These are phyloP conservation scores for Taxillus chinensis DNA, from an alignment of 164 flowering plant genomes.

Conservation along the genomic window DNA sequence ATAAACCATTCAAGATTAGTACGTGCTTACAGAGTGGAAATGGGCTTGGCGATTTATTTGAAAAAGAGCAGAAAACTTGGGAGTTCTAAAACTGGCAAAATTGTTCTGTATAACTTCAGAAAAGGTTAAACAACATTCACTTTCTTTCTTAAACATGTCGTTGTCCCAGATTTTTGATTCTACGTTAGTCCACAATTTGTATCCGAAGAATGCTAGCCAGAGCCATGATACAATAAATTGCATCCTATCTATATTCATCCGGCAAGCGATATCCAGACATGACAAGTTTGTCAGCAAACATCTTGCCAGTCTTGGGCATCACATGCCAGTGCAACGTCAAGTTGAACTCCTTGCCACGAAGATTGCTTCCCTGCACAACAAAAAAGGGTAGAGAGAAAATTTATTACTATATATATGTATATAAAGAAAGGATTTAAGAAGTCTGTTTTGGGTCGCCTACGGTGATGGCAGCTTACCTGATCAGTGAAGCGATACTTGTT, in stretches of 20 bases:
- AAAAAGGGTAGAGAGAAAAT: not conserved
- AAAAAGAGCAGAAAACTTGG: not conserved
- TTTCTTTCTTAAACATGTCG: slow-evolving; percentile 1
- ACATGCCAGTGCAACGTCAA: slow-evolving; percentile 92
- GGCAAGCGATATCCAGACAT: slow-evolving; percentile 76
- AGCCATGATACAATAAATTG: not conserved
- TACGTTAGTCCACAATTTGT: not conserved
- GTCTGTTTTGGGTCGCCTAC: not conserved
- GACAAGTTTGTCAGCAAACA: slow-evolving; percentile 77
- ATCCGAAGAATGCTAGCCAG: slow-evolving; percentile 9
- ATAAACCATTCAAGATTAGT: too few relatives aligned
- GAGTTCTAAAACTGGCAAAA: not conserved
- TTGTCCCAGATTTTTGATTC: not conserved
- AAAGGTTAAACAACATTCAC: not conserved
- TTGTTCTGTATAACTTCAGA: not conserved
- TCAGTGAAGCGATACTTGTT: slow-evolving; percentile 80
- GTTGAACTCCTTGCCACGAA: slow-evolving; percentile 68
- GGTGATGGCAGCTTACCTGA: slow-evolving; percentile 34
- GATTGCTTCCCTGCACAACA: slow-evolving; percentile 61
- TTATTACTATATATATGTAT: too few relatives aligned
- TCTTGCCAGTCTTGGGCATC: slow-evolving; percentile 97
- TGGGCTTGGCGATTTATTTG: too few relatives aligned
- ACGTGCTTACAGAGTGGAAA: too few relatives aligned
- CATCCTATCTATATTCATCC: slow-evolving; percentile 48
- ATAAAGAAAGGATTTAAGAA: not conserved